Evolutionary conservation across 2,329 filamentous ascomycete genomes (phyloP).

Genomic region (Pseudogymnoascus sp.): DNA sequence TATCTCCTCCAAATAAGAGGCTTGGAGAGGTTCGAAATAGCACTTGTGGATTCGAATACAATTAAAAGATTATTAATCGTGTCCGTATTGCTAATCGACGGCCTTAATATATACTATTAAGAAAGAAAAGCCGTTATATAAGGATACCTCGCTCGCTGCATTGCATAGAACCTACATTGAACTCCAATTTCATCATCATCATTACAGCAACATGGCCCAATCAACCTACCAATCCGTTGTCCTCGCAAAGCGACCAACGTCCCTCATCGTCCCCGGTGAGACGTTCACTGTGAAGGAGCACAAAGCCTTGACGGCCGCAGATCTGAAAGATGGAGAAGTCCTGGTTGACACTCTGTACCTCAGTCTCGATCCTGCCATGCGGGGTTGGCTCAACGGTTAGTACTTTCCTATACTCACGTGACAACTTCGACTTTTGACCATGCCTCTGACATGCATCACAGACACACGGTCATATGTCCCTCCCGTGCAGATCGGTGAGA

Average conservation of each 20-base stretch:
- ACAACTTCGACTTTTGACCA: constrained; percentile 4
- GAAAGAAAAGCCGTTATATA: constrained; percentile 3
- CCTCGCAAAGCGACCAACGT: constrained; percentile 55
- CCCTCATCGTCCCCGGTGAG: constrained; percentile 52
- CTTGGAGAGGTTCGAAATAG: background rate
- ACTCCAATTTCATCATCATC: background rate
- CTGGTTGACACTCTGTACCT: constrained; percentile 55
- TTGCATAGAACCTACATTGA: background rate
- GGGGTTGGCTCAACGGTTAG: constrained; percentile 58
- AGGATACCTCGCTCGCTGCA: background rate
- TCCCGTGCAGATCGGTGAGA: constrained; percentile 57
- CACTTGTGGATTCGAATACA: background rate
- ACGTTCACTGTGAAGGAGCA: constrained; percentile 51
- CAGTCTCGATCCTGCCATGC: constrained; percentile 68
- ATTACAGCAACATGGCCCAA: constrained; percentile 1
- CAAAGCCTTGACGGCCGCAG: constrained; percentile 36
- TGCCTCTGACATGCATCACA: constrained; percentile 14
- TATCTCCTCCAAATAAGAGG: constrained; percentile 2
- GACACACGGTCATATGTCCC: constrained; percentile 55
- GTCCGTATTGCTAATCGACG: background rate
- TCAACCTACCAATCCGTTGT: constrained; percentile 36
- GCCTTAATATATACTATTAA: constrained; percentile 5
- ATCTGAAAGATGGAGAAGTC: constrained; percentile 56
- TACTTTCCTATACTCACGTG: constrained; percentile 13
- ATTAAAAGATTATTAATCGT: constrained; percentile 5